Conservation (phyloP, 1,284 basidiomycete species). For the Sporisorium iseilematis-ciliati region DNA sequence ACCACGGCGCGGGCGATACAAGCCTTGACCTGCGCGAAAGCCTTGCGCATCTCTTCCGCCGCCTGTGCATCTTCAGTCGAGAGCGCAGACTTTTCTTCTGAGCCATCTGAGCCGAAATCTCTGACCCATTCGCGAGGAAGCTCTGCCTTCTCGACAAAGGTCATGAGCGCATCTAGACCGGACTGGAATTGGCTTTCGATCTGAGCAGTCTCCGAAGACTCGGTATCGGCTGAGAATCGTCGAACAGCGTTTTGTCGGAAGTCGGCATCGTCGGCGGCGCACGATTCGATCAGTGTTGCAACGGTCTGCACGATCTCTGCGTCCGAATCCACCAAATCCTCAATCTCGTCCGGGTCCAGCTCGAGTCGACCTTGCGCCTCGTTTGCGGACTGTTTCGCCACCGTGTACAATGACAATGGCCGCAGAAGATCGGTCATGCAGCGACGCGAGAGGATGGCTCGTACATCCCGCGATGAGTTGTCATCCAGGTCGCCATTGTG, state of each 20-base stretch:
- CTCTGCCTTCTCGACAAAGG: constrained; percentile 53
- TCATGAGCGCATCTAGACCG: constrained; percentile 46
- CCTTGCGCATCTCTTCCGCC: constrained; percentile 75
- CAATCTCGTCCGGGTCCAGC: constrained; percentile 42
- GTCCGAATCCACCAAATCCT: constrained; percentile 52
- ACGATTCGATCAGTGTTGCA: constrained; percentile 46
- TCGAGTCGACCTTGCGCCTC: constrained; percentile 4
- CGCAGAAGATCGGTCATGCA: constrained; percentile 28
- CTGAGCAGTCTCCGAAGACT: not conserved
- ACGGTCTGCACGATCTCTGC: constrained; percentile 48
- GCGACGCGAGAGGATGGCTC: constrained; percentile 35
- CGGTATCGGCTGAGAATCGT: not conserved
- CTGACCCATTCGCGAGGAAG: constrained; percentile 39
- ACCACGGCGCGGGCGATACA: constrained; percentile 86
- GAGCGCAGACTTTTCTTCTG: not conserved
- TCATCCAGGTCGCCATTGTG: constrained; percentile 40
- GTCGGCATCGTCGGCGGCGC: constrained; percentile 33
- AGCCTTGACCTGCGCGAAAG: constrained; percentile 83
- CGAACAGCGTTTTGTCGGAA: constrained; percentile 33
- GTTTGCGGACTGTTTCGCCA: not conserved
- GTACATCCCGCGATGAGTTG: constrained; percentile 13
- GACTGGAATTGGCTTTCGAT: constrained; percentile 15
- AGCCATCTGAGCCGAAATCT: constrained; percentile 8
- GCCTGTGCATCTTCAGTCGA: constrained; percentile 35
- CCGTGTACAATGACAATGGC: constrained; percentile 28